phyloP scores from a whole-genome alignment of 352 stramenopile species.

The Elongisporangium senticosum region DNA sequence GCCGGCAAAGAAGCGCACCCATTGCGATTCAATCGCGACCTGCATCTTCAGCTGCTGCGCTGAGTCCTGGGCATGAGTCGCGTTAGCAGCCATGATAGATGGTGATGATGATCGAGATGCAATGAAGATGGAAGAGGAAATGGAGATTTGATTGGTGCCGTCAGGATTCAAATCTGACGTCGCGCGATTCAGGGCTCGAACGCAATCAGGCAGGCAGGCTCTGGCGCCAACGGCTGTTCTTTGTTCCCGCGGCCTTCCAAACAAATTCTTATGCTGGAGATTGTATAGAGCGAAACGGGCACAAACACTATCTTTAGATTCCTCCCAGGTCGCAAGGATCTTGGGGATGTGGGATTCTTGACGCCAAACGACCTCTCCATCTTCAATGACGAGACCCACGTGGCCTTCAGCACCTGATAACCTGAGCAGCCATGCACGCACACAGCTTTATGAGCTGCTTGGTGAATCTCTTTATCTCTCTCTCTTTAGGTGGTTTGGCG shows the following conservation, averaged over 20 bases:
- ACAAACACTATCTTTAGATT: neutral
- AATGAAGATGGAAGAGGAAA: neutral
- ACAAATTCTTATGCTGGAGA: neutral
- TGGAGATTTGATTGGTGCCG: neutral
- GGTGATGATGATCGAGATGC: neutral
- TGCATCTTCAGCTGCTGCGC: constrained; percentile 20
- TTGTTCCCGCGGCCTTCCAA: neutral
- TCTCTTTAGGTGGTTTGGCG: neutral
- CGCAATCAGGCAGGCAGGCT: neutral
- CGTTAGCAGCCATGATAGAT: neutral
- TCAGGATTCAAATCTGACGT: neutral
- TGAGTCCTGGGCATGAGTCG: neutral
- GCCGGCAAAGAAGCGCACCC: constrained; percentile 64
- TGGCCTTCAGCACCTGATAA: neutral
- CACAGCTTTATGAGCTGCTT: neutral
- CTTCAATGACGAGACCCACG: neutral
- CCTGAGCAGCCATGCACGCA: too few relatives aligned
- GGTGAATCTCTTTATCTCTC: neutral
- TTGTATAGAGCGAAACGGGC: neutral
- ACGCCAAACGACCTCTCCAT: neutral
- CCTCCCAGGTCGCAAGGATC: neutral
- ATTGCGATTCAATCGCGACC: constrained; percentile 47
- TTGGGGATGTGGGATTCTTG: neutral
- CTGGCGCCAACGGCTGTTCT: neutral
- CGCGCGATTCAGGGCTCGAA: neutral